phyloP scores from a whole-genome alignment of 1,284 basidiomycete species.

The Irpex rosettiformis region DNA sequence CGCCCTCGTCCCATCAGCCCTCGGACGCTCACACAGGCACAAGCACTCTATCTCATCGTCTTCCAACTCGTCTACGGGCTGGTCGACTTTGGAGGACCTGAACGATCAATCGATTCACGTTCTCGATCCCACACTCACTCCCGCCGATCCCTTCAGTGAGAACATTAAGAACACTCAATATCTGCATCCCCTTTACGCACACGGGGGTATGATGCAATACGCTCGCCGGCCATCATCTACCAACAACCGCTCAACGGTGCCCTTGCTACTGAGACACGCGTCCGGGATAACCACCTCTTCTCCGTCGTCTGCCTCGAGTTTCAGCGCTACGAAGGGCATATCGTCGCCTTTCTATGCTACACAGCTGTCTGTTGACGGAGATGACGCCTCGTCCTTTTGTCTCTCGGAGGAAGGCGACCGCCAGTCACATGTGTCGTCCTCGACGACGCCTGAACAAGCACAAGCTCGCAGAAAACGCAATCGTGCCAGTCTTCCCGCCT shows the following conservation, averaged over 20 bases:
- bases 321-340: constrained; percentile 41
- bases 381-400: constrained; percentile 34
- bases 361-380: constrained; percentile 19
- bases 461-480: constrained; percentile 50
- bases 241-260: constrained; percentile 61
- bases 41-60: constrained; percentile 19
- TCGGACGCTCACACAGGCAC: constrained; percentile 33
- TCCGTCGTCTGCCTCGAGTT: constrained; percentile 24
- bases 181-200: not conserved
- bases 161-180: constrained; percentile 26
- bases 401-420: constrained; percentile 27
- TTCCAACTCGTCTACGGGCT: constrained; percentile 48
- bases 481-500: constrained; percentile 71
- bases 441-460: not conserved
- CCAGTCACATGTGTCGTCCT: constrained; percentile 33
- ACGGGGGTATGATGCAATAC: constrained; percentile 31
- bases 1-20: constrained; percentile 39
- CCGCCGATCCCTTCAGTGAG: constrained; percentile 5
- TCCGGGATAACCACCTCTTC: constrained; percentile 35
- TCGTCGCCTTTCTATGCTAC: constrained; percentile 34
- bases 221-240: constrained; percentile 68
- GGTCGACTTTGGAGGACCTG: constrained; percentile 40
- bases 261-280: constrained; percentile 50
- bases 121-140: not conserved
- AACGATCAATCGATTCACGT: not conserved